phyloP scores from a whole-genome alignment of 1,284 basidiomycete genomes.

The Phaffia rhodozyma region DNA sequence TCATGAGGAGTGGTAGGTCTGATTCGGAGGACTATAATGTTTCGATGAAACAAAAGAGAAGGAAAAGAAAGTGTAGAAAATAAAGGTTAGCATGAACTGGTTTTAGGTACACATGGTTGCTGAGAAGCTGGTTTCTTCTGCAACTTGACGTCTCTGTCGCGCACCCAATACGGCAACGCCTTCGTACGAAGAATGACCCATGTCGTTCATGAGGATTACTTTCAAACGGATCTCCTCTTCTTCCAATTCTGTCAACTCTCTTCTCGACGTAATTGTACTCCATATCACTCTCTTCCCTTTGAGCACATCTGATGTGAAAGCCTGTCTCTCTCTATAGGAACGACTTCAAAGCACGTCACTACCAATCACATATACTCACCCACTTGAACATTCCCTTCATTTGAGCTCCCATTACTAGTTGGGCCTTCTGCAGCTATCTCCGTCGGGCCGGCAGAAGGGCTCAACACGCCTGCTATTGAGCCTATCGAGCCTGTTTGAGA shows the following conservation, averaged over 20 bases:
- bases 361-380: slow-evolving; percentile 19
- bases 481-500: no score
- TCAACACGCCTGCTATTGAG: no score
- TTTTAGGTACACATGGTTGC: neutral
- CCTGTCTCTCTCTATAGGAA: neutral
- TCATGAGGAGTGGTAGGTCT: slow-evolving; percentile 76
- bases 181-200: neutral
- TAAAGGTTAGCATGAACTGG: neutral
- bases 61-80: neutral
- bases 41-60: neutral
- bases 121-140: neutral
- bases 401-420: no score
- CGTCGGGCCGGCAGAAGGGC: no score
- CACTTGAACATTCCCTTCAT: slow-evolving; percentile 24
- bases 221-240: neutral
- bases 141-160: neutral
- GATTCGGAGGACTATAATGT: slow-evolving; percentile 61
- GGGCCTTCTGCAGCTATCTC: no score
- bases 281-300: neutral
- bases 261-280: neutral
- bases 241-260: neutral
- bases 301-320: neutral
- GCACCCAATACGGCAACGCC: neutral
- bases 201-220: neutral
- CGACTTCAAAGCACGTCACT: no score